Evolutionary conservation across 164 flowering plant species (phyloP).

Genomic region (Saururus chinensis): DNA sequence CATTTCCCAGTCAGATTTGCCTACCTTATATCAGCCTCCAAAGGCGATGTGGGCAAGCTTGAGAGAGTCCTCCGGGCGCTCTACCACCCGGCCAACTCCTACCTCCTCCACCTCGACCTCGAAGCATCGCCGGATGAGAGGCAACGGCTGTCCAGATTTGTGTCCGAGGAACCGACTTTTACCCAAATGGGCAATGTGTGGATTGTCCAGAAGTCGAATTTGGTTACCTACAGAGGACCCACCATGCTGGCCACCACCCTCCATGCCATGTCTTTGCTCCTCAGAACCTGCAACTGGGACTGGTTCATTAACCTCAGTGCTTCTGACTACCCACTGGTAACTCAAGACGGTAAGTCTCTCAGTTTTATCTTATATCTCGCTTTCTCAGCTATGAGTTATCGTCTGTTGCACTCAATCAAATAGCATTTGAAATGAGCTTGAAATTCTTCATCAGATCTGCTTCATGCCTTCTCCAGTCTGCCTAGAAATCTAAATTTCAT

Average conservation of each 20-base stretch:
- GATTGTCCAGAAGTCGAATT: conserved; percentile 56
- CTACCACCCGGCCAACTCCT: conserved; percentile 73
- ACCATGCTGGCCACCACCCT: conserved; percentile 86
- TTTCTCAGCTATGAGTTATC: not conserved
- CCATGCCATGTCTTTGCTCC: conserved; percentile 67
- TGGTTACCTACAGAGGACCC: conserved; percentile 93
- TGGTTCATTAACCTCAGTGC: conserved; percentile 99
- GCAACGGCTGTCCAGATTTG: conserved; percentile 32
- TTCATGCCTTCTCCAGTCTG: conserved; percentile 61
- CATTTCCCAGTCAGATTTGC: conserved; percentile 60
- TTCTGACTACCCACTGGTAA: conserved; percentile 81
- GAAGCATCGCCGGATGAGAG: conserved; percentile 50
- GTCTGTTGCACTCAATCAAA: too few species aligned
- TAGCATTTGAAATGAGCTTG: not conserved
- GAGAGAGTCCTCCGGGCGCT: conserved; percentile 48
- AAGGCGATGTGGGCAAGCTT: conserved; percentile 47
- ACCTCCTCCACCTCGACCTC: conserved; percentile 63
- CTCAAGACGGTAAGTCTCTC: conserved; percentile 72
- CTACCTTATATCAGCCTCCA: conserved; percentile 78
- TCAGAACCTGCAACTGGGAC: conserved; percentile 72
- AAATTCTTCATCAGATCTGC: conserved; percentile 54
- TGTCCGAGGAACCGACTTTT: conserved; percentile 38
- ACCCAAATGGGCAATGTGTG: conserved; percentile 56
- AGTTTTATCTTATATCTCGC: not conserved
- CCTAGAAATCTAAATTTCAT: conserved; percentile 81